Conservation (phyloP, 106 monocot species). For the Platanthera guangdongensis region DNA sequence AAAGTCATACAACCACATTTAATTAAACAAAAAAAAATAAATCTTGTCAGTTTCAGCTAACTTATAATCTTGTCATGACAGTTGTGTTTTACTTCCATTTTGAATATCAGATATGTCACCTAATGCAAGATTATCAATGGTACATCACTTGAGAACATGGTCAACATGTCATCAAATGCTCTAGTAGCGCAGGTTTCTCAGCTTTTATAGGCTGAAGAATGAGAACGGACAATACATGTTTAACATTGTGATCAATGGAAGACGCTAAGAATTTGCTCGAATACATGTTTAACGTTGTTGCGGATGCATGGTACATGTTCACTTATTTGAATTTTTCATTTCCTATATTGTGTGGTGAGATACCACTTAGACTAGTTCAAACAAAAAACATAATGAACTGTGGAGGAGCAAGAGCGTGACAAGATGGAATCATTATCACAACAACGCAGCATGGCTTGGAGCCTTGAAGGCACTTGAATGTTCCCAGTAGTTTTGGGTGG, state of each 20-base stretch:
- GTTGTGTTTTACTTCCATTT: conserved; percentile 4
- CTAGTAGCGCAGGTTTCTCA: conserved; percentile 94
- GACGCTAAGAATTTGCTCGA: conserved; percentile 85
- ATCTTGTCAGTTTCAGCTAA: background rate
- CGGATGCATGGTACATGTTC: conserved; percentile 59
- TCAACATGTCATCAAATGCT: conserved; percentile 80
- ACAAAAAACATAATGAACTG: too few species aligned
- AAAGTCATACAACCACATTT: too few species aligned
- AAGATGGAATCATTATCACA: too few species aligned
- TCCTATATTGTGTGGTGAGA: too few species aligned
- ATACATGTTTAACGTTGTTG: conserved; percentile 72
- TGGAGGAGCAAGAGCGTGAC: too few species aligned
- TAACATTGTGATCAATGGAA: conserved; percentile 51
- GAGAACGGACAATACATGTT: conserved; percentile 37
- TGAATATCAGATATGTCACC: conserved; percentile 68
- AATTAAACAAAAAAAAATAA: too few species aligned
- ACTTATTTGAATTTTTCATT: background rate
- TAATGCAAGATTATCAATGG: conserved; percentile 57
- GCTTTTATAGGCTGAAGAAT: conserved; percentile 91
- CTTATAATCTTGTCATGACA: background rate
- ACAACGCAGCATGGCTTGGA: too few species aligned
- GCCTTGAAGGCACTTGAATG: too few species aligned
- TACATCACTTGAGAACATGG: conserved; percentile 90
- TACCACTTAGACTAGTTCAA: too few species aligned
- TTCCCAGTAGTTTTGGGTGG: too few species aligned